Evolutionary conservation across 139 green algal genomes (phyloP).

Genomic region (Micromonas pusilla): DNA sequence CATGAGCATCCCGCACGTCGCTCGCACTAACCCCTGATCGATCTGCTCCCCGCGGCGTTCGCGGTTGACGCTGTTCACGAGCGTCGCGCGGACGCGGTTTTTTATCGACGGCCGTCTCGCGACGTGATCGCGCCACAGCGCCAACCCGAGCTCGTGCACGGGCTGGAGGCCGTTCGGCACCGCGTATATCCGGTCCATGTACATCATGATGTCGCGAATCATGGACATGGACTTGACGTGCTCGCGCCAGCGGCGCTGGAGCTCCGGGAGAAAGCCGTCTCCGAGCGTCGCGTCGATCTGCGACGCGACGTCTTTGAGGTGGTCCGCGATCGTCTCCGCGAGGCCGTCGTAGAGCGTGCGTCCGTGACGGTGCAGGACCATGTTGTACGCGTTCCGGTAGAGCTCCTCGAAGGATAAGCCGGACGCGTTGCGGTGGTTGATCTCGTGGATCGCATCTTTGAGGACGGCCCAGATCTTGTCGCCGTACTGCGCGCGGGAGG

Average conservation of each 20-base stretch:
- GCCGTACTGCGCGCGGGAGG: conserved; percentile 37
- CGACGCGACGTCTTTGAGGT: conserved; percentile 62
- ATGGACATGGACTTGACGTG: conserved; percentile 93
- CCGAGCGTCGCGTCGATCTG: conserved; percentile 65
- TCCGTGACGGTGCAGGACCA: conserved; percentile 97
- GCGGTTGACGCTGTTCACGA: conserved; percentile 61
- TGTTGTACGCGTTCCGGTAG: conserved; percentile 98
- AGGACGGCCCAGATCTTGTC: conserved; percentile 94
- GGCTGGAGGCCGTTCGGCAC: conserved; percentile 73
- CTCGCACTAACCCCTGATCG: conserved; percentile 66
- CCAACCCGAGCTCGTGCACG: conserved; percentile 84
- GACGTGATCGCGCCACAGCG: conserved; percentile 85
- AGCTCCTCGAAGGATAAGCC: conserved; percentile 96
- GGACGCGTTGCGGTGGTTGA: conserved; percentile 92
- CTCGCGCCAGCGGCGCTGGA: conserved; percentile 77
- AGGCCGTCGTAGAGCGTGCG: conserved; percentile 85
- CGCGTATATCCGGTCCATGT: conserved; percentile 98
- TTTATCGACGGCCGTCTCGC: conserved; percentile 63
- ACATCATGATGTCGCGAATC: conserved; percentile 98
- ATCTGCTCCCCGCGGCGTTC: conserved; percentile 82
- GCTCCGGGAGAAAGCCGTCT: conserved; percentile 71
- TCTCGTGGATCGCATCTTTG: conserved; percentile 89
- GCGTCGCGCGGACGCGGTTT: conserved; percentile 58
- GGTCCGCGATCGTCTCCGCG: conserved; percentile 55
- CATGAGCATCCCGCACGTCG: conserved; percentile 82